Evolutionary conservation across 495 filamentous ascomycete genomes (phyloP), one percentile per base, ranked within the genome.

Genomic region (Talaromyces adpressus): DNA sequence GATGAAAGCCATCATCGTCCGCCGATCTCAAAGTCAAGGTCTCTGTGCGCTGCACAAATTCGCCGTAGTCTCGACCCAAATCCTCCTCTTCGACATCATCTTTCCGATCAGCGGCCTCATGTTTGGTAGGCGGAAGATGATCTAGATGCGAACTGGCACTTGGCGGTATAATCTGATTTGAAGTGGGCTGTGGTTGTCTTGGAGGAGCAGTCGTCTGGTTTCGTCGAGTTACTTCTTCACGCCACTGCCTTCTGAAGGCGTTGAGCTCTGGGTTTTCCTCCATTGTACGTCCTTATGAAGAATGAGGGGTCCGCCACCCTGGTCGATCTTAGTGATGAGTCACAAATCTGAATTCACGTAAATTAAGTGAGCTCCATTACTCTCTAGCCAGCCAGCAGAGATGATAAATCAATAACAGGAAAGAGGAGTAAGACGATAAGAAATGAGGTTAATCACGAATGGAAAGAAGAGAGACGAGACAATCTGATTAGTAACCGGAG

Each of bases 211-310:
- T 22, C 41, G 39, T 70, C 53, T 72, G 77, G 16, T 75, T 74
- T 71, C 83, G 81, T 62, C 80, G 84, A 18, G 80, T 79, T 47
- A 96, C 92, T 75, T 96, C 91, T 67, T 90, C 87, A 57, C 85
- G 84, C 91, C 91, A 96, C 79, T 91, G 82, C 67, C 83, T 80
- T 68, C 91, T 88, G 75, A 96, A 96, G 34, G 77, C 82, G 69
- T 93, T 87, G 66, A 96, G 82, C 72, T 94, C 91, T 54, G 84
- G 82, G 75, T 88, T 86, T 70, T 82, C 81, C 63, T 81, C 78
- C 85, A 87, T 88, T 64, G 65, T 70, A 36, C 11, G 29, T 59
- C 27, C 39, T 16, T 41, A 16, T 41, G 12, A 41, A 41, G 36
- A 49, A 20, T 47, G 23, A 27, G 59, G 57, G 56, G 57, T 23